Percentiles rank a stretch among this genome's conserved stretches.
Evolutionary conservation across 768 basidiomycete species (phyloP).

Genomic region (Boletus pseudopeckii): DNA sequence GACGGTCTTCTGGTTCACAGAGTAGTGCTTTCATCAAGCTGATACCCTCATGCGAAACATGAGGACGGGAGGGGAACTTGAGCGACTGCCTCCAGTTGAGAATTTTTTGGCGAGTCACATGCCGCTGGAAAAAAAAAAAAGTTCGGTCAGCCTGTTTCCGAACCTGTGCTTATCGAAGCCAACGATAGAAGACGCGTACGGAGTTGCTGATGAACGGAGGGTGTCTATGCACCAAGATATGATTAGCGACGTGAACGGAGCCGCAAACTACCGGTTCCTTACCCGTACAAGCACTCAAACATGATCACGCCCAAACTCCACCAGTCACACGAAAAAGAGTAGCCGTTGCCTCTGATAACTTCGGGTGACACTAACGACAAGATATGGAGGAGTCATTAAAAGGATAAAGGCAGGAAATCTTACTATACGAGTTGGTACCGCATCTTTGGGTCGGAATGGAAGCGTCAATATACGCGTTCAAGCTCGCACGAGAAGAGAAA

Average conservation of each 20-base stretch:
- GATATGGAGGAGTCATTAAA: constrained; percentile 26
- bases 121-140: constrained; percentile 51
- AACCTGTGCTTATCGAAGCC: constrained; percentile 20
- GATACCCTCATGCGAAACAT: constrained; percentile 81
- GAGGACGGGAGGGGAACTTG: constrained; percentile 81
- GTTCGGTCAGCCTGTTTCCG: constrained; percentile 13
- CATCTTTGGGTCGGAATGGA: constrained; percentile 51
- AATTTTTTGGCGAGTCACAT: constrained; percentile 95
- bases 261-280: constrained; percentile 34
- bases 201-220: constrained; percentile 96
- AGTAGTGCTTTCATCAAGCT: constrained; percentile 86
- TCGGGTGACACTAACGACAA: constrained; percentile 74
- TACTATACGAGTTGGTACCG: constrained; percentile 85
- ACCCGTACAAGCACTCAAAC: constrained; percentile 94
- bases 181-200: constrained; percentile 43
- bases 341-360: constrained; percentile 87
- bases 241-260: constrained; percentile 26
- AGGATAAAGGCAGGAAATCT: constrained; percentile 34
- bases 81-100: constrained; percentile 90
- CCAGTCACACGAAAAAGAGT: constrained; percentile 95
- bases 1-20: constrained; percentile 93
- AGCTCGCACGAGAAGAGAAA: constrained; percentile 16
- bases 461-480: constrained; percentile 17
- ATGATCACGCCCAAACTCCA: constrained; percentile 98
- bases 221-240: constrained; percentile 49